A percentile compares a stretch with the other conserved stretches of the same genome.
Evolutionary conservation across 345 rosid species (phyloP).

Genomic region (Eucalyptus urophylla): DNA sequence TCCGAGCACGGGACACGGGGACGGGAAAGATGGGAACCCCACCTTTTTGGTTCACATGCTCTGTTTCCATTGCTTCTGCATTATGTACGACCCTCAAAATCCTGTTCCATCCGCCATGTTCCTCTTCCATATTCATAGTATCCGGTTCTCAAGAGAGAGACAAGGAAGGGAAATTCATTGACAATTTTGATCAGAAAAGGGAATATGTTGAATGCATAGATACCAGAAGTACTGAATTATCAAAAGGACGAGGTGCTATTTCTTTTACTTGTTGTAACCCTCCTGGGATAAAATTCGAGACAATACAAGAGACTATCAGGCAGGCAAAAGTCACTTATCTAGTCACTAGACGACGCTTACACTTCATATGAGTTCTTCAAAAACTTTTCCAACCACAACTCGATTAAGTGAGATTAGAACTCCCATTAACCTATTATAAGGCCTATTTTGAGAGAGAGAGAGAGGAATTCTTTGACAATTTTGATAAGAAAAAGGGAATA

Average conservation of each 20-base stretch:
- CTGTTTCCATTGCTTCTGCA: not conserved
- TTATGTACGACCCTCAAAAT: not conserved
- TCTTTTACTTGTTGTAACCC: not conserved
- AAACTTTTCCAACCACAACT: not conserved
- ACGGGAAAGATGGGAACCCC: not conserved
- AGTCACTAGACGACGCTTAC: not conserved
- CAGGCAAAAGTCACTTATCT: accelerated
- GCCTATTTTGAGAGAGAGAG: not conserved
- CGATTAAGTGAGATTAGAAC: not conserved
- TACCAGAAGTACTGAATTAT: not conserved
- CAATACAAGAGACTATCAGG: accelerated
- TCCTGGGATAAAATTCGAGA: not conserved
- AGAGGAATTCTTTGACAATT: no score
- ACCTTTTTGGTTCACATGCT: not conserved
- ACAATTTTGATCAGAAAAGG: not conserved
- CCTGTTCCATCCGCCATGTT: not conserved
- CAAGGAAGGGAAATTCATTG: not conserved
- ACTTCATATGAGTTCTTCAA: not conserved
- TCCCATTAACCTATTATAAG: not conserved
- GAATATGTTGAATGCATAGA: not conserved
- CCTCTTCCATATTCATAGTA: not conserved
- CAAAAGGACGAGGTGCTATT: not conserved
- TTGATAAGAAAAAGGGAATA: no score
- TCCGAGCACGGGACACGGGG: not conserved
- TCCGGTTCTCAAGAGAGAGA: not conserved